phyloP scores from a whole-genome alignment of 768 basidiomycete species.

The button mushroom (Agaricus bisporus) region DNA sequence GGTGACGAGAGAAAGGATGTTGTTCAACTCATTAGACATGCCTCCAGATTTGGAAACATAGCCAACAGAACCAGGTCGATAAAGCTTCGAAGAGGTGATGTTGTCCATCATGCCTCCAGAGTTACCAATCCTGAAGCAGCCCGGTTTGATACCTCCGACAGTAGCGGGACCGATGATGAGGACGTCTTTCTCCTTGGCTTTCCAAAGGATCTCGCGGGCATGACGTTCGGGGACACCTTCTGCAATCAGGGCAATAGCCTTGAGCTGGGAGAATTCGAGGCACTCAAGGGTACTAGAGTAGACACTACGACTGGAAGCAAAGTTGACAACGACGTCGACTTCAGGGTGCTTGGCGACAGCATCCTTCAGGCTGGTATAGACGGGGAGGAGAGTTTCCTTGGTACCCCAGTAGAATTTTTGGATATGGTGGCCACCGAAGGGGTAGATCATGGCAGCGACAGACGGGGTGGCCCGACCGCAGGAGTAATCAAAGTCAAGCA shows the following conservation, averaged over 20 bases:
- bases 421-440: constrained; percentile 99
- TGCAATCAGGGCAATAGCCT: constrained; percentile 85
- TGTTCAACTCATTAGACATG: constrained; percentile 99
- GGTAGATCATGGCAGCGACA: constrained; percentile 99
- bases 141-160: constrained; percentile 99
- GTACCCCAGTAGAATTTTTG: constrained; percentile 99
- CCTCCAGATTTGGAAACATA: constrained; percentile 99
- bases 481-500: constrained; percentile 97
- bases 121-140: constrained; percentile 99
- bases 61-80: constrained; percentile 94
- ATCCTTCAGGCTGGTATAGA: constrained; percentile 89
- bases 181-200: constrained; percentile 79
- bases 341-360: constrained; percentile 94
- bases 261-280: constrained; percentile 53
- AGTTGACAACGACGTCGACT: constrained; percentile 98
- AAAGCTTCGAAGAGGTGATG: constrained; percentile 97
- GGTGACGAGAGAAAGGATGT: constrained; percentile 92
- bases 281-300: constrained; percentile 94
- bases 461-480: constrained; percentile 88
- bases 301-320: constrained; percentile 89
- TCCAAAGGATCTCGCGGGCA: constrained; percentile 91
- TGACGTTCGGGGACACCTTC: constrained; percentile 99
- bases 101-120: constrained; percentile 99
- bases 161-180: constrained; percentile 95
- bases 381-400: constrained; percentile 95